These are phyloP conservation scores for Lasiodiplodia theobromae DNA, from an alignment of 2,329 filamentous ascomycete species.

Conservation along the genomic window DNA sequence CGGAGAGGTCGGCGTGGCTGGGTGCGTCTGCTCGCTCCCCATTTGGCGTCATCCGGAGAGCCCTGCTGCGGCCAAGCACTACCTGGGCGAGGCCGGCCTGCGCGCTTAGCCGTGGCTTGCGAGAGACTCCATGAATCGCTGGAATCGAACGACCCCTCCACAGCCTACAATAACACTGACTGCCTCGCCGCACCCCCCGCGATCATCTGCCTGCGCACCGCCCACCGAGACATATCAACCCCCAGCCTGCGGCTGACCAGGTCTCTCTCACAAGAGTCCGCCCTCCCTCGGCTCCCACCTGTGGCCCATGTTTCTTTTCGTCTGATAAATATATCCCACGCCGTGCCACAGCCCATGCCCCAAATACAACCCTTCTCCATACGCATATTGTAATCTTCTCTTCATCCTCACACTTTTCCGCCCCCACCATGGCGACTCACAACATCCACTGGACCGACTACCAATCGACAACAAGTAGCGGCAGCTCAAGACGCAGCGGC, in stretches of 20 bases:
- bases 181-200: constrained; percentile 23
- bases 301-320: constrained; percentile 9
- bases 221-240: constrained; percentile 19
- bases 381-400: constrained; percentile 14
- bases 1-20: constrained; percentile 24
- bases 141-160: constrained; percentile 26
- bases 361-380: constrained; percentile 3
- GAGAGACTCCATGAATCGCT: constrained; percentile 24
- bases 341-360: constrained; percentile 16
- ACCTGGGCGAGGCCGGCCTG: constrained; percentile 15
- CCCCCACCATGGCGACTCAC: constrained; percentile 9
- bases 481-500: constrained; percentile 21
- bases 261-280: neutral
- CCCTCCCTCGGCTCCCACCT: constrained; percentile 9
- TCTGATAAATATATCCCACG: constrained; percentile 24
- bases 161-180: constrained; percentile 24
- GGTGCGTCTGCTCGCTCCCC: constrained; percentile 19
- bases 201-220: constrained; percentile 26
- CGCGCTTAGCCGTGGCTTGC: constrained; percentile 26
- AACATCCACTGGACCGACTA: constrained; percentile 27
- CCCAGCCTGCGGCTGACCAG: constrained; percentile 12
- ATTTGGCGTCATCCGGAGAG: constrained; percentile 24
- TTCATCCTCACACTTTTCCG: neutral
- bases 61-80: constrained; percentile 11
- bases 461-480: constrained; percentile 28